Base-by-base conservation (phyloP, 805 yeast genomes). In the Ogataea nakhonphanomensis region DNA sequence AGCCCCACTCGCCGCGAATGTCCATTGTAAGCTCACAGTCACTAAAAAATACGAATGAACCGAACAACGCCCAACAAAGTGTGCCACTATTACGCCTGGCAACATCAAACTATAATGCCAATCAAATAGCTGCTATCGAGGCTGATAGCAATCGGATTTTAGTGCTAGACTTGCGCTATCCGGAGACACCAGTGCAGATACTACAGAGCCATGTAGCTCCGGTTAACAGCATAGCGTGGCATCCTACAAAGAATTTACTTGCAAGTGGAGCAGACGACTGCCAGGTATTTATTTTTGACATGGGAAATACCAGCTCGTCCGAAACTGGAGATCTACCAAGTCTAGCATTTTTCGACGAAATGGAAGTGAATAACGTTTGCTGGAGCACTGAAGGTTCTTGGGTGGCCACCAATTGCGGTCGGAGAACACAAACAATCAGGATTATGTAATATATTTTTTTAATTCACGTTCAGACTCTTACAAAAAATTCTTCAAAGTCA, bases 121-220 rank as follows among this genome's bases (percentile, higher is more conserved):
- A 91, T 60, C 76, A 86, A 33, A 66, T 93, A 44, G 96, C 96
- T 1, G 80, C 96, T 0, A 71, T 90, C 44, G 90, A 86, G 5
- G 78, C 79, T 30, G 78, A 82, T 54, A 79, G 87, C 17, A 74
- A 75, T 50, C 69, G 72, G 38, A 76, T 89, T 4, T 67, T 79
- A 20, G 69, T 91, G 9, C 69, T 93, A 41, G 99, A 91, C 61
- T 76, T 90, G 69, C 71, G 99, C 45, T 79, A 81, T 58, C 96
- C 97, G 0, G 95, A 96, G 3, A 59, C 79, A 2, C 96, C 98
- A 0, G 71, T 84, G 1, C 62, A 74, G n/a, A 73, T 76, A 0
- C 67, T 91, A 30, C 78, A 79, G 25, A 90, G 83, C 11, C 95
- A 83, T 58, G 54, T 65, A 21, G 78, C 79, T 0, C 70, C 84